phyloP scores from a whole-genome alignment of 2,329 filamentous ascomycete species.

The Colletotrichum navitas region DNA sequence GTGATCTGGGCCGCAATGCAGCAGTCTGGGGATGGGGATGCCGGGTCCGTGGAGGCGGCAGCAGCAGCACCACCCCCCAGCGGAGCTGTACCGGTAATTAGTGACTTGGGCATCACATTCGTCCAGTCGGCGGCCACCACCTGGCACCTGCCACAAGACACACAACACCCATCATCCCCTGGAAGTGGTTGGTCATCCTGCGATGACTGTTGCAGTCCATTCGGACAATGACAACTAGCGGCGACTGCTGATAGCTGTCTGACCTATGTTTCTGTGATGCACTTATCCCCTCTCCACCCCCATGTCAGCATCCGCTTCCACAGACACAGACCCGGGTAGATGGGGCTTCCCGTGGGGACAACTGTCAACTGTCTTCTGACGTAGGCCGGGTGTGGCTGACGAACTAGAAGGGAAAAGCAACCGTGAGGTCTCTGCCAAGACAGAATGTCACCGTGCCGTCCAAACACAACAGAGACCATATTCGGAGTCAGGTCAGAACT shows the following conservation, averaged over 20 bases:
- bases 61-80: slow-evolving; percentile 3
- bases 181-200: background rate
- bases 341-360: background rate
- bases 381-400: slow-evolving; percentile 11
- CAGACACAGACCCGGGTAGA: background rate
- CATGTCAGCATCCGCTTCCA: background rate
- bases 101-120: slow-evolving; percentile 24
- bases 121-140: slow-evolving; percentile 4
- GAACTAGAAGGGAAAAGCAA: slow-evolving; percentile 12
- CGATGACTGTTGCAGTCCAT: background rate
- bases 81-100: background rate
- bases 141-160: slow-evolving; percentile 9
- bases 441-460: slow-evolving; percentile 13
- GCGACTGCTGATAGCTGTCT: background rate
- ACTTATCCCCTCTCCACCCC: background rate
- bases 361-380: background rate
- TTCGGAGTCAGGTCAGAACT: background rate
- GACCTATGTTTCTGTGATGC: background rate
- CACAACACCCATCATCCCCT: slow-evolving; percentile 3
- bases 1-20: slow-evolving; percentile 26
- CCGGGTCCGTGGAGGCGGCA: slow-evolving; percentile 6
- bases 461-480: slow-evolving; percentile 15
- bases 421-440: slow-evolving; percentile 20
- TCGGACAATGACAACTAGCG: background rate
- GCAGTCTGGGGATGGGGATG: slow-evolving; percentile 13